Evolutionary conservation across 1,139 yeast genomes (phyloP).

Genomic region (Kurtzmaniella quercitrusa): DNA sequence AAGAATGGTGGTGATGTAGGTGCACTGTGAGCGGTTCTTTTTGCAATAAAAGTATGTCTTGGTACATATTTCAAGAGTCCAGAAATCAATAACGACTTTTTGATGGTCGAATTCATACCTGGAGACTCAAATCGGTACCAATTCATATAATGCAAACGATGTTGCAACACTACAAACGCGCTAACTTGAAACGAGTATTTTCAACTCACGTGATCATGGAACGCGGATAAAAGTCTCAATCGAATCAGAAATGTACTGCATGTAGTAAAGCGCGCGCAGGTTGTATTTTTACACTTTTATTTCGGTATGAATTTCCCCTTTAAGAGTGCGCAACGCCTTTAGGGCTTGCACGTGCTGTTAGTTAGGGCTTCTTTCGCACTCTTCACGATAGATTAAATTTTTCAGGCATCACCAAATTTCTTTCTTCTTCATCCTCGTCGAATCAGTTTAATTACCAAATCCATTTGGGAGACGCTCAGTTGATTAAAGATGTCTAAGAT

Average conservation of each 20-base stretch:
- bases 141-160: no score
- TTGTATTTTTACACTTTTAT: no score
- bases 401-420: not conserved
- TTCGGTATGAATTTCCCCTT: not conserved
- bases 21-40: not conserved
- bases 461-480: constrained; percentile 66
- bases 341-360: not conserved
- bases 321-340: not conserved
- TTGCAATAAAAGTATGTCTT: not conserved
- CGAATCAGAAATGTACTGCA: no score
- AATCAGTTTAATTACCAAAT: constrained; percentile 46
- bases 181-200: no score
- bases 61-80: no score
- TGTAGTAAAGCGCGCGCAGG: no score
- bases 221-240: no score
- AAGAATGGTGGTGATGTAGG: not conserved
- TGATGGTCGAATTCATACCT: no score
- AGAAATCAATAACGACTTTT: no score
- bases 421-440: constrained; percentile 44
- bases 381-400: not conserved
- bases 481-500: constrained; percentile 79
- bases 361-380: not conserved
- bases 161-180: no score
- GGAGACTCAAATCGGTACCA: not conserved
- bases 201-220: no score